Percentiles rank a stretch among this genome's conserved stretches.
phyloP scores from a whole-genome alignment of 306 rosid genomes.

The Vachellia collinsii region DNA sequence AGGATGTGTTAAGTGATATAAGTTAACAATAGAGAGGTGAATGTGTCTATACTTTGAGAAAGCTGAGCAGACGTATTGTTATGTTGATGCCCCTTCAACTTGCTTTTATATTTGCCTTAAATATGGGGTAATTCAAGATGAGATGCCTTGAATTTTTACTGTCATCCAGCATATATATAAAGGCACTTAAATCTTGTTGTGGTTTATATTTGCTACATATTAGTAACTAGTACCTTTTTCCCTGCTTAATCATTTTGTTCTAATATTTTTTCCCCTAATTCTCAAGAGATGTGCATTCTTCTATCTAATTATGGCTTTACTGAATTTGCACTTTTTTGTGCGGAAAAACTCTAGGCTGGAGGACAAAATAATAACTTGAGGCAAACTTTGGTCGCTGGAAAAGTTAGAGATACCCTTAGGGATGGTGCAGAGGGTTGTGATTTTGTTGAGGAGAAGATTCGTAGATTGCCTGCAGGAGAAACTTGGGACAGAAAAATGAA shows the following conservation, averaged over 20 bases:
- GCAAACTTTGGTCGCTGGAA: constrained; percentile 62
- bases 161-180: constrained; percentile 14
- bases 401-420: constrained; percentile 62
- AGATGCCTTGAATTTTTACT: constrained; percentile 25
- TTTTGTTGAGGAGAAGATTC: constrained; percentile 72
- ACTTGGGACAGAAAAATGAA: constrained; percentile 77
- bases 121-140: constrained; percentile 24
- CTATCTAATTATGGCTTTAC: neutral
- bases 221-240: neutral
- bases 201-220: constrained; percentile 22
- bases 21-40: neutral
- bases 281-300: constrained; percentile 21
- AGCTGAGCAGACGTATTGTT: constrained; percentile 17
- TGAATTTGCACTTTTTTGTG: constrained; percentile 21
- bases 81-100: constrained; percentile 9
- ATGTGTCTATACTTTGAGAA: neutral
- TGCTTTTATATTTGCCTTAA: constrained; percentile 20
- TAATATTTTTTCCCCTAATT: neutral
- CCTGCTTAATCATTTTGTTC: neutral
- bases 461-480: constrained; percentile 71
- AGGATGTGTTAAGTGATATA: constrained; percentile 5
- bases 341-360: constrained; percentile 58
- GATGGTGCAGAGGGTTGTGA: constrained; percentile 71
- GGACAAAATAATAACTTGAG: constrained; percentile 59
- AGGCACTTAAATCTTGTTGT: constrained; percentile 23